Conservation (phyloP, 2,329 filamentous ascomycete genomes). For the Epichloe aotearoae region DNA sequence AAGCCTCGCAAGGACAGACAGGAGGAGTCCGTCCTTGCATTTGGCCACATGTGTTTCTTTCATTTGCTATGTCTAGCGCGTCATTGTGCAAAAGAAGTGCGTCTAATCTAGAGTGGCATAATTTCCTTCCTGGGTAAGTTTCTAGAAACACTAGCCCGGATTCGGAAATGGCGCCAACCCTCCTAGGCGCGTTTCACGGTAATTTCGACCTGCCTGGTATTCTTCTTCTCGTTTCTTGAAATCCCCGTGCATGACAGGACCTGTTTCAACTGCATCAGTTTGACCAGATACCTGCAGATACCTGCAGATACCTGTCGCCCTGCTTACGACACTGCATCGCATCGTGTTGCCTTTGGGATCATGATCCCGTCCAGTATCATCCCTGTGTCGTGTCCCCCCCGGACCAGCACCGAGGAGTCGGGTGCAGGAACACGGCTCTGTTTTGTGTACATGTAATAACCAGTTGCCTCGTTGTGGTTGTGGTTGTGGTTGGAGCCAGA, state of each 20-base stretch:
- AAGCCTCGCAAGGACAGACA: too few species aligned
- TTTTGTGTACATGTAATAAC: too few species aligned
- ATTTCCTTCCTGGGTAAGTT: not conserved
- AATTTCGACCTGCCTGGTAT: not conserved
- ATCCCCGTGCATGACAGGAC: not conserved
- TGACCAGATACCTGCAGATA: not conserved
- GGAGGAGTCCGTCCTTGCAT: too few species aligned
- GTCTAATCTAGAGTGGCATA: not conserved
- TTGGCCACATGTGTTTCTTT: not conserved
- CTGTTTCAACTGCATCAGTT: too few species aligned
- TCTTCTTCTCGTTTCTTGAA: not conserved
- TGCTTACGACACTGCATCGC: not conserved
- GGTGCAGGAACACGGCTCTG: too few species aligned
- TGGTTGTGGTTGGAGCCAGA: too few species aligned
- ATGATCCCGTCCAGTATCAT: too few species aligned
- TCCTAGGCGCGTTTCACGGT: not conserved
- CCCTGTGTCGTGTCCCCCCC: too few species aligned
- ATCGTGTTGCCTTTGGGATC: too few species aligned
- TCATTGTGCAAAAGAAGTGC: not conserved
- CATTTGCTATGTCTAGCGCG: not conserved
- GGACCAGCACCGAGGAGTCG: too few species aligned
- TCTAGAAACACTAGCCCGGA: not conserved
- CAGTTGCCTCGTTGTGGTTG: too few species aligned
- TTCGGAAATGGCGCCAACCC: not conserved
- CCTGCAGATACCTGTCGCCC: not conserved